phyloP scores from a whole-genome alignment of 768 basidiomycete genomes.

The Xerocomus brunneocitrinus region DNA sequence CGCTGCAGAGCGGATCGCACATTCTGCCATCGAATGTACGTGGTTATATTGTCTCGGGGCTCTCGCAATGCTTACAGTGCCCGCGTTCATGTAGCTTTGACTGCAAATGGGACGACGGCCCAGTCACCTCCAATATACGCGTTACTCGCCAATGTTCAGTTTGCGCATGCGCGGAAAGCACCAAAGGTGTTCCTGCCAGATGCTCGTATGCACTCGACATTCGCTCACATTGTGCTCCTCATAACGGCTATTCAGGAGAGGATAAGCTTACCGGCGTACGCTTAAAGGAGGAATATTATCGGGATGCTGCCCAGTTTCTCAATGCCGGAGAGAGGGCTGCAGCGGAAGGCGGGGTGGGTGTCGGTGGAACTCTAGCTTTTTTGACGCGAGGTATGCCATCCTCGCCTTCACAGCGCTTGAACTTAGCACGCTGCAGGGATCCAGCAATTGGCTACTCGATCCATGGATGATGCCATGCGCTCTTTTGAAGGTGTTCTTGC shows the following conservation, averaged over 20 bases:
- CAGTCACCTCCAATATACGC: constrained; percentile 72
- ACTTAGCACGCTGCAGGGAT: constrained; percentile 49
- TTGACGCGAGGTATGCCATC: constrained; percentile 58
- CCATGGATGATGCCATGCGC: constrained; percentile 76
- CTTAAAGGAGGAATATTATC: constrained; percentile 63
- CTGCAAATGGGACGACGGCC: constrained; percentile 42
- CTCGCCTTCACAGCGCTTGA: not conserved
- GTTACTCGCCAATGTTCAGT: constrained; percentile 79
- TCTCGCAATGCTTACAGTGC: not conserved
- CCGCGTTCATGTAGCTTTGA: constrained; percentile 40
- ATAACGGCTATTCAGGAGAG: constrained; percentile 42
- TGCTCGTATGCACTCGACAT: constrained; percentile 52
- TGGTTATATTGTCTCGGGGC: constrained; percentile 1
- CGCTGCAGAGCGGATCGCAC: constrained; percentile 73
- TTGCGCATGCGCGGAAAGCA: constrained; percentile 75
- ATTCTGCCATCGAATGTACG: constrained; percentile 63
- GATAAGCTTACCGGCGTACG: constrained; percentile 57
- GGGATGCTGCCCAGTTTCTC: constrained; percentile 63
- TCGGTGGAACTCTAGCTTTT: constrained; percentile 53
- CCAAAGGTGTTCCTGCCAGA: constrained; percentile 73
- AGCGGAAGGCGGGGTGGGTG: constrained; percentile 55
- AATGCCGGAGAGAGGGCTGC: constrained; percentile 56
- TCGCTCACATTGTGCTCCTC: not conserved
- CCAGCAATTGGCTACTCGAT: constrained; percentile 72
- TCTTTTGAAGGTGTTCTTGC: constrained; percentile 78